Evolutionary conservation across 2,329 filamentous ascomycete genomes (phyloP).

Genomic region (Neonectria hederae): DNA sequence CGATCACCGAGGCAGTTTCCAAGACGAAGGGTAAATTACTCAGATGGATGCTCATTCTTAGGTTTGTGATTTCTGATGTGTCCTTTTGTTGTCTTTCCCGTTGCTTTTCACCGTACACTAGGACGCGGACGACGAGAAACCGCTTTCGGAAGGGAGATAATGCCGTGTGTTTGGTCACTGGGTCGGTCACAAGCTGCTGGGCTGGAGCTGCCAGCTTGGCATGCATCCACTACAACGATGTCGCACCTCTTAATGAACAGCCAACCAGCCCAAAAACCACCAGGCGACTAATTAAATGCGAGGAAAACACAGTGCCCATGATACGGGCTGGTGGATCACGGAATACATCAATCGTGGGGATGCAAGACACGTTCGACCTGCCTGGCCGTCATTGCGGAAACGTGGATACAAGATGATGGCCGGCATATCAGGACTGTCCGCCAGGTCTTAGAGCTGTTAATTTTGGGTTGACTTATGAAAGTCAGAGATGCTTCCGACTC

Average conservation of each 20-base stretch:
- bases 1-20: background rate
- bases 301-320: background rate
- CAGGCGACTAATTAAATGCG: constrained; percentile 3
- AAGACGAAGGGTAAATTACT: background rate
- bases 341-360: background rate
- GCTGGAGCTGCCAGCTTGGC: background rate
- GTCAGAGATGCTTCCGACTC: background rate
- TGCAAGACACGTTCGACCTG: background rate
- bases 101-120: background rate
- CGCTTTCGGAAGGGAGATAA: background rate
- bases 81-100: background rate
- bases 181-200: background rate
- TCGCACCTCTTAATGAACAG: background rate
- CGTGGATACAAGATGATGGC: background rate
- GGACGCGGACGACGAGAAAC: background rate
- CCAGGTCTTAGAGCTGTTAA: background rate
- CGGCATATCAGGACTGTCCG: background rate
- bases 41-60: background rate
- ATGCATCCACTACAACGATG: constrained; percentile 4
- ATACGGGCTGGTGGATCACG: background rate
- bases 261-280: background rate
- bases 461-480: no score
- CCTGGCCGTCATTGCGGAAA: background rate
- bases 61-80: background rate
- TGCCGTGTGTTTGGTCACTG: background rate